Conservation (phyloP, 768 basidiomycete species). For the Xanthoconium stramineum region DNA sequence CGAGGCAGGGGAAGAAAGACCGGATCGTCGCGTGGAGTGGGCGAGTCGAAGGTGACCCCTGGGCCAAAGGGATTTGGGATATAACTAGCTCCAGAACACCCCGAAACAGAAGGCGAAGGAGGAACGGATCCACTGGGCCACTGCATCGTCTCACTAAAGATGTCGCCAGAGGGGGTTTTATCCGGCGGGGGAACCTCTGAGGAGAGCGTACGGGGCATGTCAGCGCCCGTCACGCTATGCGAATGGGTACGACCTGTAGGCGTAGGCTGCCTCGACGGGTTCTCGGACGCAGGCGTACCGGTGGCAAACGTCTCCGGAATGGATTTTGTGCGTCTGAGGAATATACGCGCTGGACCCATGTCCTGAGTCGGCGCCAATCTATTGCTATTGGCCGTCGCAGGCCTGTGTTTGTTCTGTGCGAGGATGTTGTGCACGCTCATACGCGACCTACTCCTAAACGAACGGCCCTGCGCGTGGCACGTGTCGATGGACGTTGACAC, state of each 20-base stretch:
- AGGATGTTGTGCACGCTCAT: slow-evolving; percentile 66
- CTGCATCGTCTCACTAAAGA: slow-evolving; percentile 65
- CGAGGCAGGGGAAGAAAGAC: slow-evolving; percentile 48
- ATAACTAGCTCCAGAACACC: slow-evolving; percentile 19
- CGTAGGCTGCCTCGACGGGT: slow-evolving; percentile 27
- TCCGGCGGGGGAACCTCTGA: slow-evolving; percentile 22
- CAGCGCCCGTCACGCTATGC: slow-evolving; percentile 73
- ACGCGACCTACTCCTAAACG: slow-evolving; percentile 53
- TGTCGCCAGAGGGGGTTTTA: slow-evolving; percentile 40
- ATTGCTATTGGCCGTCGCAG: slow-evolving; percentile 12
- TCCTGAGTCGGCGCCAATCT: slow-evolving; percentile 31
- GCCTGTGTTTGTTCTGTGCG: slow-evolving; percentile 49
- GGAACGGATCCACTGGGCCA: slow-evolving; percentile 42
- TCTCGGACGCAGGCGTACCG: slow-evolving; percentile 30
- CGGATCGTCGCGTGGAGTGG: slow-evolving; percentile 42
- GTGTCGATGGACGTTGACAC: slow-evolving; percentile 30
- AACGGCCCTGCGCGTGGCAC: slow-evolving; percentile 35
- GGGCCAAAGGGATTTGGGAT: slow-evolving; percentile 61
- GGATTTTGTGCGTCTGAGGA: slow-evolving; percentile 68
- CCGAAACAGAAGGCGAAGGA: slow-evolving; percentile 34
- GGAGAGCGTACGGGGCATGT: slow-evolving; percentile 45
- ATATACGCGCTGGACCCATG: slow-evolving; percentile 42
- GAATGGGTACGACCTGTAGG: slow-evolving; percentile 63
- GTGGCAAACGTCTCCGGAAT: slow-evolving; percentile 54
- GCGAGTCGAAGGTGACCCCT: slow-evolving; percentile 60